phyloP scores from a whole-genome alignment of 2,329 filamentous ascomycete species.

The Beauveria caledonica region DNA sequence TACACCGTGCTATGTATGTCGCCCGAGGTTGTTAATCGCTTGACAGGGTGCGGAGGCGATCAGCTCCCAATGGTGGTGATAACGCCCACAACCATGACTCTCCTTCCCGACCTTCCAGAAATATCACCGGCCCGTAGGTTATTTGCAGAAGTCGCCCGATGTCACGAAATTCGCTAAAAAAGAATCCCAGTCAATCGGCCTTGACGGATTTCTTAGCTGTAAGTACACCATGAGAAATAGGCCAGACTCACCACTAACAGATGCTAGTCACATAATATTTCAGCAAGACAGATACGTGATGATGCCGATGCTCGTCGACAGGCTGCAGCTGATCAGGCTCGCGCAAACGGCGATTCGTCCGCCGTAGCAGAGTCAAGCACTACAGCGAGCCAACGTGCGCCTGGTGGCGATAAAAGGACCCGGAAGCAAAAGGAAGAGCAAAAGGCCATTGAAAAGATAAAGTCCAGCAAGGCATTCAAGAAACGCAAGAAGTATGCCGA shows the following conservation, averaged over 20 bases:
- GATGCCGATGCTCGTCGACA: conserved; percentile 40
- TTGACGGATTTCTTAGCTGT: conserved; percentile 46
- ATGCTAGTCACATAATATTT: conserved; percentile 61
- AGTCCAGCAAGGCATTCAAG: conserved; percentile 50
- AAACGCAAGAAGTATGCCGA: conserved; percentile 36
- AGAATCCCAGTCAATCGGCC: conserved; percentile 36
- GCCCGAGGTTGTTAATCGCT: conserved; percentile 9
- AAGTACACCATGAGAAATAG: conserved; percentile 14
- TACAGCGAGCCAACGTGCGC: conserved; percentile 18
- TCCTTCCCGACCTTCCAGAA: conserved; percentile 20
- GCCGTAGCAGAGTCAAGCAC: conserved; percentile 19
- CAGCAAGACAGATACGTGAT: conserved; percentile 44
- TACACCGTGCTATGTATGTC: background rate
- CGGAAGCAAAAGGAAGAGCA: conserved; percentile 40
- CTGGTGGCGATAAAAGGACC: conserved; percentile 17
- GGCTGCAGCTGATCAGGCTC: conserved; percentile 18
- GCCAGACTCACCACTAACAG: conserved; percentile 15
- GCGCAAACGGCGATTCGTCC: conserved; percentile 16
- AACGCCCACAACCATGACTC: conserved; percentile 10
- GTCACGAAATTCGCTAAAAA: conserved; percentile 5
- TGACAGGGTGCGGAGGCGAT: conserved; percentile 12
- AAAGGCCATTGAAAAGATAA: conserved; percentile 52
- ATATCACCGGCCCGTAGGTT: conserved; percentile 33
- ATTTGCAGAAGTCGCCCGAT: background rate
- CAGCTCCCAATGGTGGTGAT: conserved; percentile 8